These are phyloP conservation scores for Primulina huaijiensis DNA, from an alignment of 257 asterid genomes.

Conservation along the genomic window DNA sequence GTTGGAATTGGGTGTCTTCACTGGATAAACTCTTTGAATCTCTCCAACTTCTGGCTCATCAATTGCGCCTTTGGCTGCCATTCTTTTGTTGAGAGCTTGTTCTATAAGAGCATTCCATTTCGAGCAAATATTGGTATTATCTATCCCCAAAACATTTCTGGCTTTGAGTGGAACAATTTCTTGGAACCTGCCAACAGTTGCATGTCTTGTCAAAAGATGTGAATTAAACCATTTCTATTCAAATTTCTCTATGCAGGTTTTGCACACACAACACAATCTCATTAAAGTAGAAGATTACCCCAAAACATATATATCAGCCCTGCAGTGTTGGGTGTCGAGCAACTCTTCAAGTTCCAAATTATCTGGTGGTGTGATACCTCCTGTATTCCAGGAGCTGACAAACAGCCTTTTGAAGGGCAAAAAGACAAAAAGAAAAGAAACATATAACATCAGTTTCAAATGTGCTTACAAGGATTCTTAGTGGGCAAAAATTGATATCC, in stretches of 20 bases:
- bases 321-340: constrained; percentile 36
- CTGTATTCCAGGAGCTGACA: constrained; percentile 70
- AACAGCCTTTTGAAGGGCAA: constrained; percentile 36
- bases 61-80: constrained; percentile 22
- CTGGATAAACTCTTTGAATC: constrained; percentile 41
- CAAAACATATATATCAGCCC: constrained; percentile 58
- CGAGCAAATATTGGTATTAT: constrained; percentile 33
- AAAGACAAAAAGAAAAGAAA: constrained; percentile 13
- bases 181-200: constrained; percentile 52
- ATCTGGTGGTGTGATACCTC: constrained; percentile 58
- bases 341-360: constrained; percentile 44
- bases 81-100: constrained; percentile 52
- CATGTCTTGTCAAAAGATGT: constrained; percentile 8
- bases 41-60: constrained; percentile 46
- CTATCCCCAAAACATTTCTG: constrained; percentile 45
- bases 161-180: constrained; percentile 67
- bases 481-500: not conserved
- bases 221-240: not conserved
- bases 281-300: constrained; percentile 40
- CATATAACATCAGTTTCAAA: constrained; percentile 24
- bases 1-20: constrained; percentile 28
- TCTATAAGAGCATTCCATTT: constrained; percentile 56
- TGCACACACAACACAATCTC: not conserved
- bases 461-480: constrained; percentile 9
- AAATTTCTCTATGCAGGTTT: too few species aligned